These are phyloP conservation scores for Epichloe hybrida DNA, from an alignment of 2,329 filamentous ascomycete species.

Conservation along the genomic window DNA sequence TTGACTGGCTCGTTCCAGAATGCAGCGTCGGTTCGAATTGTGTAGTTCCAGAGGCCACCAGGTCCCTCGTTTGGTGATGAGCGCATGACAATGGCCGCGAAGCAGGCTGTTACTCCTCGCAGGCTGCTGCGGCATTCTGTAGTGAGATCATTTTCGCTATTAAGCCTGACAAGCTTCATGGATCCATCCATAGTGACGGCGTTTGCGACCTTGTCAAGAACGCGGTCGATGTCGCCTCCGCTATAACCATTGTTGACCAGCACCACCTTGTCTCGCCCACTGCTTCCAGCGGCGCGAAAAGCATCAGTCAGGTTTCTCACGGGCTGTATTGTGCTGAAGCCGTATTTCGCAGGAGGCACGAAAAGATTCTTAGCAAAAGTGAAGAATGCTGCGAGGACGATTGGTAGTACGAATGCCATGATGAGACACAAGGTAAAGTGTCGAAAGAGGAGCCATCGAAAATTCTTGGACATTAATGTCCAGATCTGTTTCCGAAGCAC, in stretches of 20 bases:
- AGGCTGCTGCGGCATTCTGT: conserved; percentile 49
- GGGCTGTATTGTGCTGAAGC: conserved; percentile 49
- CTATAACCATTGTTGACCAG: conserved; percentile 64
- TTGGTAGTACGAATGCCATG: conserved; percentile 45
- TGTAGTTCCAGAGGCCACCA: conserved; percentile 70
- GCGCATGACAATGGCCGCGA: conserved; percentile 59
- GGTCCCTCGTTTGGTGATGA: conserved; percentile 60
- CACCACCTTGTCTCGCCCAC: conserved; percentile 53
- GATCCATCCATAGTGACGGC: conserved; percentile 38
- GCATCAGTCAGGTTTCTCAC: conserved; percentile 54
- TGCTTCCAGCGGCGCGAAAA: conserved; percentile 38
- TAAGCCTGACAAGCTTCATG: conserved; percentile 40
- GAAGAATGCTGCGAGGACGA: conserved; percentile 45
- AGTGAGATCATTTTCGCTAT: conserved; percentile 43
- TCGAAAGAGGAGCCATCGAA: conserved; percentile 42
- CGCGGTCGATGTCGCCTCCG: conserved; percentile 56
- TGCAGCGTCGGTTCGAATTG: conserved; percentile 60
- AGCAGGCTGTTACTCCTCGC: conserved; percentile 57
- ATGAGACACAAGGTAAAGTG: conserved; percentile 38
- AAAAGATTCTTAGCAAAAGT: conserved; percentile 73
- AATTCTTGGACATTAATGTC: conserved; percentile 49
- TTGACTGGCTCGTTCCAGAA: conserved; percentile 41
- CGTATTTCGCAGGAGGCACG: conserved; percentile 60
- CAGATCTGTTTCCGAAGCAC: conserved; percentile 41
- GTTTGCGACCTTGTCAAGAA: conserved; percentile 51